phyloP scores from a whole-genome alignment of 164 flowering plant genomes.

The Vitis riparia region DNA sequence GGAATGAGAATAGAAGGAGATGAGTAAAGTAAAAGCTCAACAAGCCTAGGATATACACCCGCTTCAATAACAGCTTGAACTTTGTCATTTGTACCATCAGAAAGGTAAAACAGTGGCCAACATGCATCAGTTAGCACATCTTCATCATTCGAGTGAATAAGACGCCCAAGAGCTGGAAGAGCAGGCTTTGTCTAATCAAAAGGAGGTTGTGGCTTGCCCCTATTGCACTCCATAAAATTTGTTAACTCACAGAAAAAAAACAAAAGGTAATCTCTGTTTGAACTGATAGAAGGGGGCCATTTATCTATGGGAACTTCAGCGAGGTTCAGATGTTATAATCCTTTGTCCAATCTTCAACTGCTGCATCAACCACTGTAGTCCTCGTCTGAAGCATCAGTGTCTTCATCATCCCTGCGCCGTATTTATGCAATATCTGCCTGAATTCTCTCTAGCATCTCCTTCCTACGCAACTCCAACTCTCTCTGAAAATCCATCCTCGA shows the following conservation, averaged over 20 bases:
- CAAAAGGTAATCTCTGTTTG: too few relatives aligned
- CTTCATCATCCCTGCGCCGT: constrained; percentile 28
- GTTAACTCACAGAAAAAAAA: too few relatives aligned
- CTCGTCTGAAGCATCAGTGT: constrained; percentile 23
- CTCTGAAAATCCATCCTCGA: constrained; percentile 33
- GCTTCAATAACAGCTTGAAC: constrained; percentile 16
- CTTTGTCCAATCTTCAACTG: too few relatives aligned
- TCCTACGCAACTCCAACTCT: constrained; percentile 43
- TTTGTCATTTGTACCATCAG: constrained; percentile 18
- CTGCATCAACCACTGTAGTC: constrained; percentile 34
- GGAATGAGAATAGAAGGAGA: too few relatives aligned
- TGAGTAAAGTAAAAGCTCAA: background rate
- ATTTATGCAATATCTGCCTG: constrained; percentile 36
- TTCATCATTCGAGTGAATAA: constrained; percentile 11
- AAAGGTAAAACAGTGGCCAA: constrained; percentile 7
- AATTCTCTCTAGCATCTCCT: constrained; percentile 36
- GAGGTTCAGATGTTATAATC: too few relatives aligned
- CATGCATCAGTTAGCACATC: constrained; percentile 9
- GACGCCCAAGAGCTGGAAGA: constrained; percentile 10
- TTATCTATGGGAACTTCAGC: too few relatives aligned
- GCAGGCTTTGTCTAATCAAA: constrained; percentile 4
- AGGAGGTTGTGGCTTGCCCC: too few relatives aligned
- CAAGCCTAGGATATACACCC: background rate
- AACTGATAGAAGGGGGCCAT: too few relatives aligned
- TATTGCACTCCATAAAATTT: too few relatives aligned